A percentile compares a stretch with the other conserved stretches of the same genome.
Conservation (phyloP, 768 basidiomycete species). For the Paxillus rubicundulus region DNA sequence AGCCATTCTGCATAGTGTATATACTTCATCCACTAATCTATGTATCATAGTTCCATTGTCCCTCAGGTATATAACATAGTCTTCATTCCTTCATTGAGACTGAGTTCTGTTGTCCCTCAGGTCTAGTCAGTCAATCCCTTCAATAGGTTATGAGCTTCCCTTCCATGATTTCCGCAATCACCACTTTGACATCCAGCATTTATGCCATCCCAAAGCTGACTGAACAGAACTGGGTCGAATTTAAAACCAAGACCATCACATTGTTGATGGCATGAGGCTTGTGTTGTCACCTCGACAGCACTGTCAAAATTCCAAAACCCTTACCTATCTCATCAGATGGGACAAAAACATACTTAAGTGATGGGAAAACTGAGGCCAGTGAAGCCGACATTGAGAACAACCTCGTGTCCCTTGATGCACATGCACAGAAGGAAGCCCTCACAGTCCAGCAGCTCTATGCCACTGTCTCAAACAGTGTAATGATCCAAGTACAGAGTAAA, state of each 20-base stretch:
- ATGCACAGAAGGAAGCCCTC: constrained; percentile 2
- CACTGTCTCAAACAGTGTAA: not conserved
- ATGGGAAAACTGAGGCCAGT: not conserved
- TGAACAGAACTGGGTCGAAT: constrained; percentile 5
- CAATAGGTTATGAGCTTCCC: constrained; percentile 1
- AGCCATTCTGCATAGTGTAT: no score
- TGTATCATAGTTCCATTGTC: no score
- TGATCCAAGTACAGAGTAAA: not conserved
- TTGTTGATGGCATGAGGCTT: not conserved
- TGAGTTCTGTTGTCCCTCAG: no score
- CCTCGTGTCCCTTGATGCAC: not conserved
- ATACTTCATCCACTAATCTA: no score
- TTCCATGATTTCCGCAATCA: not conserved
- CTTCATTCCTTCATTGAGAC: no score
- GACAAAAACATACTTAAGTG: not conserved
- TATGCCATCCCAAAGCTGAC: constrained; percentile 4
- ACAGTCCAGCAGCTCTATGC: constrained; percentile 3
- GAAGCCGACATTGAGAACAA: not conserved
- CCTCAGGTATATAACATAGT: no score
- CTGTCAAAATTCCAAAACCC: constrained; percentile 1
- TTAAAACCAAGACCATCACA: constrained; percentile 1
- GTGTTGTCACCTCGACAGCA: not conserved
- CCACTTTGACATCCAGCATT: not conserved
- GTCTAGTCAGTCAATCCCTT: no score
- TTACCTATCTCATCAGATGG: not conserved